phyloP scores from a whole-genome alignment of 2,329 filamentous ascomycete genomes.

The Sarocladium oryzae region DNA sequence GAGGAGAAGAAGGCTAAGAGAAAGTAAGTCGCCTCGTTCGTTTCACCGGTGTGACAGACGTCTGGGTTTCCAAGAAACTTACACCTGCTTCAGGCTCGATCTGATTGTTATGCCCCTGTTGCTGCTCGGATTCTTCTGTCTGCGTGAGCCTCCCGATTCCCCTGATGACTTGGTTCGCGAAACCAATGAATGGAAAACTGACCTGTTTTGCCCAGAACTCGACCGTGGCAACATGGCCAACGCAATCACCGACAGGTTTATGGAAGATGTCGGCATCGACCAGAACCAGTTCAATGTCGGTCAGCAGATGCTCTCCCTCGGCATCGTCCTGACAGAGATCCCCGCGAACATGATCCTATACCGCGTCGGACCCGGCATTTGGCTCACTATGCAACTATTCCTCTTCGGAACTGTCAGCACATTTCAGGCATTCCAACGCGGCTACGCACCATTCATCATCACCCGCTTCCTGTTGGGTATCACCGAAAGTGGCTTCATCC shows the following conservation, averaged over 20 bases:
- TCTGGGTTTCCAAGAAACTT: not conserved
- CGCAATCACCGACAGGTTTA: constrained; percentile 38
- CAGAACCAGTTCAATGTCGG: constrained; percentile 42
- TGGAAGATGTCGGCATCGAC: constrained; percentile 37
- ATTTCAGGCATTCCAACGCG: constrained; percentile 46
- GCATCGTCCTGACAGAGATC: constrained; percentile 41
- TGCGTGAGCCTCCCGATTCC: constrained; percentile 29
- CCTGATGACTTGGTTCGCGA: too few species aligned
- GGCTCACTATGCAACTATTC: constrained; percentile 47
- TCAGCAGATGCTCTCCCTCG: constrained; percentile 38
- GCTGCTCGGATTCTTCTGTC: constrained; percentile 35
- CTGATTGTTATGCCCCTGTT: constrained; percentile 36
- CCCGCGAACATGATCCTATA: constrained; percentile 19
- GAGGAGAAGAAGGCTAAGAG: constrained; percentile 31
- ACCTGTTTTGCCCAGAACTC: constrained; percentile 15
- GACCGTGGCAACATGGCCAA: constrained; percentile 31
- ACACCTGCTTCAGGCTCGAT: constrained; percentile 24
- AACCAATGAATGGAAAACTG: too few species aligned
- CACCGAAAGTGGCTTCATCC: constrained; percentile 49
- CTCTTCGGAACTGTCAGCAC: constrained; percentile 46
- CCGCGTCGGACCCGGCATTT: constrained; percentile 32
- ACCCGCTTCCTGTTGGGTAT: constrained; percentile 47
- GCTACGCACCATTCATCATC: constrained; percentile 39
- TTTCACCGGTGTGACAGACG: not conserved
- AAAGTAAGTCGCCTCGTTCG: constrained; percentile 25